Percentiles rank a stretch among this genome's conserved stretches.
Evolutionary conservation across 2,329 filamentous ascomycete species (phyloP).

Genomic region (Talaromyces sp.): DNA sequence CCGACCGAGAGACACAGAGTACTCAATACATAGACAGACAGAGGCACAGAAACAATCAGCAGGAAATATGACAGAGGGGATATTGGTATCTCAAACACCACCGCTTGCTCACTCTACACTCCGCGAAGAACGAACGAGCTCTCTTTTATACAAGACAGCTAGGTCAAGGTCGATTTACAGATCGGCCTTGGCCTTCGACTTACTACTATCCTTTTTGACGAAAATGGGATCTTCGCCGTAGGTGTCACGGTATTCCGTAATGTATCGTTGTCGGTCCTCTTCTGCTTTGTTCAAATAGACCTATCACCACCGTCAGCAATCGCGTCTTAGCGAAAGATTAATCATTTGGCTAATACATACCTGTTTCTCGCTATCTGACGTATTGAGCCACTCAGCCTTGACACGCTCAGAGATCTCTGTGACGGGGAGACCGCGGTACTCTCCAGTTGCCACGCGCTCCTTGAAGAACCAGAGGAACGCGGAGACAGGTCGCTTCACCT

Average conservation of each 20-base stretch:
- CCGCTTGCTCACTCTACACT: not conserved
- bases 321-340: not conserved
- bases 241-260: slow-evolving; percentile 33
- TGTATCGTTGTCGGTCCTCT: slow-evolving; percentile 33
- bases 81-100: slow-evolving; percentile 7
- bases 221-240: slow-evolving; percentile 31
- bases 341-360: slow-evolving; percentile 27
- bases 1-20: not conserved
- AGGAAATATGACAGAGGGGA: slow-evolving; percentile 4
- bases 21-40: slow-evolving; percentile 1
- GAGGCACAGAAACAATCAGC: not conserved
- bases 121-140: not conserved
- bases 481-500: slow-evolving; percentile 42
- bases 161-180: not conserved
- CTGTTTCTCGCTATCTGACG: slow-evolving; percentile 35
- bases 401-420: slow-evolving; percentile 32
- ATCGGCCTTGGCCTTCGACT: not conserved
- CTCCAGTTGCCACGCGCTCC: slow-evolving; percentile 48
- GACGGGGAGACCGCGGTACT: slow-evolving; percentile 48
- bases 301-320: slow-evolving; percentile 6
- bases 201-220: not conserved
- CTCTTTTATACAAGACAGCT: not conserved
- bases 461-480: slow-evolving; percentile 45
- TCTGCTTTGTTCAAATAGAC: slow-evolving; percentile 27
- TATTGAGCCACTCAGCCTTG: slow-evolving; percentile 26